Evolutionary conservation across 2,329 filamentous ascomycete species (phyloP), one percentile per base, ranked within the genome.

Genomic region (Paramyrothecium roridum): DNA sequence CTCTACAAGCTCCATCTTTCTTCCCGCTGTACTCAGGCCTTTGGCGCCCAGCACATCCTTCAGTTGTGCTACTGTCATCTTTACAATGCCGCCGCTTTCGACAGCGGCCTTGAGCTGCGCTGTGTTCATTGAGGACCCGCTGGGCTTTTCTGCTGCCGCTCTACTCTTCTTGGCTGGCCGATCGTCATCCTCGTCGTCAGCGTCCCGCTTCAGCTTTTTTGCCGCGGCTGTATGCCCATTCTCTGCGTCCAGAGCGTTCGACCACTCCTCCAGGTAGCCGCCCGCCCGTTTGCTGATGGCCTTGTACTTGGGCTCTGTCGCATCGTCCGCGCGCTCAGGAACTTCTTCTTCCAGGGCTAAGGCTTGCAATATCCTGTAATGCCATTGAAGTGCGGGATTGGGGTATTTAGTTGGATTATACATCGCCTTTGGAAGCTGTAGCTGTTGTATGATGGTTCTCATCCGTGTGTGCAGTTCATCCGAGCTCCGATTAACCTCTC

Each of bases 381-480:
- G 95, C 93, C 93, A 99, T 73, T 99, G 95, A 22, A 99, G 79
- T 10, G 90, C 83, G 11, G 93, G 92, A 59, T 99, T 99, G 0
- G 95, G 91, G 65, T 97, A 98, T 66, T 89, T 95, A 1, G 79
- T 77, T 1, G 93, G 93, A 61, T 96, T 89, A 67, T 96, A 99
- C 33, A 83, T 79, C 7, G 83, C 92, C 65, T 90, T 93, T 0
- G 95, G 95, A 8, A 99, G 83, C 68, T 96, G 91, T 1, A 97
- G 77, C 62, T 96, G 91, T 67, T 95, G 88, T 2, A 97, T 78
- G 3, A 97, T 83, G 7, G 81, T 81, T 50, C 90, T 83, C 93
- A 97, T 97, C 40, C 83, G 80, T 64, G 96, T 90, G 13, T 88
- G 88, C 10, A 98, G 77, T 7, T 83, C 73, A 56, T 92, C 86